Evolutionary conservation across 768 basidiomycete species (phyloP).

Genomic region (Suillus discolor): DNA sequence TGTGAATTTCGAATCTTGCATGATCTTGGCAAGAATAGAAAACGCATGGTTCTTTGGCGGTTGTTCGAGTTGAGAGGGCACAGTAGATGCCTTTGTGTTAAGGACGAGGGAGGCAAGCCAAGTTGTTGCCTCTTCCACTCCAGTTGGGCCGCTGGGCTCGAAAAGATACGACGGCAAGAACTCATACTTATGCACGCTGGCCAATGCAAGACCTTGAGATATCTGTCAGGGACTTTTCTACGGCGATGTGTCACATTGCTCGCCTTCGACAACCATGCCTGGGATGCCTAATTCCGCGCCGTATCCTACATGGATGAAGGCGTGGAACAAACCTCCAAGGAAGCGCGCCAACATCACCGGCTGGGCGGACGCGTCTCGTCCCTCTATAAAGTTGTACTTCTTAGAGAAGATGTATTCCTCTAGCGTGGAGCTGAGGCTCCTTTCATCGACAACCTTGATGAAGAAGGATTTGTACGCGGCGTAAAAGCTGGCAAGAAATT

Average conservation of each 20-base stretch:
- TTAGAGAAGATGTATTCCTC: slow-evolving; percentile 35
- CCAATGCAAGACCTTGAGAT: slow-evolving; percentile 26
- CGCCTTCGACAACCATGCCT: slow-evolving; percentile 67
- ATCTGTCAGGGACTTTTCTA: neutral
- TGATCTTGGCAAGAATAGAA: slow-evolving; percentile 53
- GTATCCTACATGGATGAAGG: slow-evolving; percentile 63
- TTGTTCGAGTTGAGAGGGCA: neutral
- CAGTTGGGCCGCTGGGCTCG: neutral
- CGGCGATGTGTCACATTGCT: neutral
- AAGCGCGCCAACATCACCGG: slow-evolving; percentile 59
- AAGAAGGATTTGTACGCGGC: slow-evolving; percentile 31
- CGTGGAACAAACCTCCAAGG: slow-evolving; percentile 53
- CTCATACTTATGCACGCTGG: slow-evolving; percentile 38
- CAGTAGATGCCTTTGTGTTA: slow-evolving; percentile 1
- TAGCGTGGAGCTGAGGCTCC: slow-evolving; percentile 18
- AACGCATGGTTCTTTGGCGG: slow-evolving; percentile 37
- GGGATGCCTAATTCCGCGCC: slow-evolving; percentile 65
- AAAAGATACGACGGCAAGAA: slow-evolving; percentile 15
- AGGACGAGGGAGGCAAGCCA: slow-evolving; percentile 15
- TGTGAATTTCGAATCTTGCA: slow-evolving; percentile 45
- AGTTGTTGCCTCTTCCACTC: slow-evolving; percentile 8
- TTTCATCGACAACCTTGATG: slow-evolving; percentile 16
- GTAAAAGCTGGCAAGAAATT: slow-evolving; percentile 23
- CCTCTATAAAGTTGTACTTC: slow-evolving; percentile 25
- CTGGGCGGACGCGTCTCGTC: slow-evolving; percentile 23